Conservation (phyloP, 176 grass and related monocot species). For the Zoysia pacifica region DNA sequence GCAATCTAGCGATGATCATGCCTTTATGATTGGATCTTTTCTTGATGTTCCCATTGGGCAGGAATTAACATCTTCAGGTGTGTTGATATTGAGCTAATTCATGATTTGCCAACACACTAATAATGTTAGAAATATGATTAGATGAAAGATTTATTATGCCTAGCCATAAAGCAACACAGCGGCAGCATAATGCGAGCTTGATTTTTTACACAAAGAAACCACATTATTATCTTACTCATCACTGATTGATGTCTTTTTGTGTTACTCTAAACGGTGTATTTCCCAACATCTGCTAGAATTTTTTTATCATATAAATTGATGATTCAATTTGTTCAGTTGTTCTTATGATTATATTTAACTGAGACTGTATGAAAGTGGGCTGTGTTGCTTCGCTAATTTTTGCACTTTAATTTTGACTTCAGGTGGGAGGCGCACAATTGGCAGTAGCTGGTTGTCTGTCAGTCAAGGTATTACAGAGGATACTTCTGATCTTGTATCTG, state of each 20-base stretch:
- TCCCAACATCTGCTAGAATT: neutral
- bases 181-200: neutral
- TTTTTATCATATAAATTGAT: neutral
- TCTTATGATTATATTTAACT: slow-evolving; percentile 1
- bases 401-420: neutral
- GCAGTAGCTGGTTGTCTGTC: slow-evolving; percentile 84
- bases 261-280: slow-evolving; percentile 1
- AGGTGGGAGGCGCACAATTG: slow-evolving; percentile 80
- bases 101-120: slow-evolving; percentile 18
- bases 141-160: neutral
- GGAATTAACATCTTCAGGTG: slow-evolving; percentile 89
- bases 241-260: neutral
- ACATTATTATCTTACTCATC: neutral
- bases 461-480: slow-evolving; percentile 98
- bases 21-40: slow-evolving; percentile 91
- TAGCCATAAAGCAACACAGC: neutral
- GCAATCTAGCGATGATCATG: slow-evolving; percentile 61
- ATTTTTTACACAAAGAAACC: neutral
- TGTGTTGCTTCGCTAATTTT: neutral
- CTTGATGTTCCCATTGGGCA: slow-evolving; percentile 94
- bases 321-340: neutral
- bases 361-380: too few relatives aligned
- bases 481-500: slow-evolving; percentile 80
- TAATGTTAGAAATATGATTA: slow-evolving; percentile 4
- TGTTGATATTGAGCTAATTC: slow-evolving; percentile 25